Evolutionary conservation across 148 eudicot species (phyloP), one percentile per base, ranked within the genome.

Genomic region (Diospyros kaki): DNA sequence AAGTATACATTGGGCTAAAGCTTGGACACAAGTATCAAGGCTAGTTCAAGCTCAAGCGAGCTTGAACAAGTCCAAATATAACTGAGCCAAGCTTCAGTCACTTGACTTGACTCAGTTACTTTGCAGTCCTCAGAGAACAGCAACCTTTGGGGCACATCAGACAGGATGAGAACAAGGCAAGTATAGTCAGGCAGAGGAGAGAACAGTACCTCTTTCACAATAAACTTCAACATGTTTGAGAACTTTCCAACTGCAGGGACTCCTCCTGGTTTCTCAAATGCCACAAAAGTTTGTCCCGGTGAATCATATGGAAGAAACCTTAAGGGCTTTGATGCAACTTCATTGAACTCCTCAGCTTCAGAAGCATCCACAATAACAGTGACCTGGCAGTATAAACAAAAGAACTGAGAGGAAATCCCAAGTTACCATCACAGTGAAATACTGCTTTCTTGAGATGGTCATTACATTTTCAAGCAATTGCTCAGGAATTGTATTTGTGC

Each of bases 401-500:
- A 77, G 58, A 67, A 74, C 63, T 51, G 65, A 79, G 58, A 74
- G 68, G 28, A 15, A 60, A n/a, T 7, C 8, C 65, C 68, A 51
- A 44, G 4, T 42, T n/a, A 80, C 53, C 5, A 4, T 8, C 11
- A 45, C 12, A 66, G 53, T 9, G 55, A 70, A 69, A 45, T 14
- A 71, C 48, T 40, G 4, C 12, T 54, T 51, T 51, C 1, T 43
- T 54, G 39, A 52, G 72, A 41, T 18, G 41, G 56, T 2, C 75
- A 55, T 80, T 95, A 95, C 99, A 83, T 95, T 86, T 86, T 95
- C 99, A 60, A 95, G 74, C 53, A 92, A 82, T 85, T 90, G 97
- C 80, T 95, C 97, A 54, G 97, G 96, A 40, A 95, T 90, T 45
- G 99, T 95, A 78, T 95, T 95, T 50, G 93, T 92, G 94, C 97